Evolutionary conservation across 1,284 basidiomycete genomes (phyloP).

Genomic region (Tilletia caries): DNA sequence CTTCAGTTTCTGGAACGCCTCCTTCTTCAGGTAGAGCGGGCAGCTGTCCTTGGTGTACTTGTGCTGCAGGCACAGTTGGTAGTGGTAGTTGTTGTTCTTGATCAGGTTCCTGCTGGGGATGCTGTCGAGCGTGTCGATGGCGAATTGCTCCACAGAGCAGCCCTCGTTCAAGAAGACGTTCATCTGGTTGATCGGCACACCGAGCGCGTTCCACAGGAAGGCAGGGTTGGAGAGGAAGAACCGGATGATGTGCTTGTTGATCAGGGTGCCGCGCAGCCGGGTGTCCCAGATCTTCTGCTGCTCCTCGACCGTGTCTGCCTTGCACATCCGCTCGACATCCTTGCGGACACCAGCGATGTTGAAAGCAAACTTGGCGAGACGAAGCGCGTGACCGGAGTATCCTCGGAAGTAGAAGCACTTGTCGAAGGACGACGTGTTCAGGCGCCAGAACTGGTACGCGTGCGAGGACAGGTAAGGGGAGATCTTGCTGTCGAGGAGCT

Average conservation of each 20-base stretch:
- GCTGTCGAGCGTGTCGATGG: conserved; percentile 52
- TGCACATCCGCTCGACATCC: conserved; percentile 64
- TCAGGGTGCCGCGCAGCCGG: conserved; percentile 64
- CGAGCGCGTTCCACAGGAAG: conserved; percentile 79
- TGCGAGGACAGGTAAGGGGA: conserved; percentile 71
- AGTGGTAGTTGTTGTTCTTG: conserved; percentile 52
- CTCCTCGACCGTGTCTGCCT: conserved; percentile 62
- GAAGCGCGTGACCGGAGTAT: conserved; percentile 64
- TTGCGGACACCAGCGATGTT: conserved; percentile 62
- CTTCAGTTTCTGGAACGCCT: conserved; percentile 65
- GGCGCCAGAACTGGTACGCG: conserved; percentile 74
- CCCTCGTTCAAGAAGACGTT: conserved; percentile 68
- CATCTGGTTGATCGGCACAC: conserved; percentile 73
- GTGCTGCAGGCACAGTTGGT: conserved; percentile 61
- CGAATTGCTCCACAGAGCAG: conserved; percentile 52
- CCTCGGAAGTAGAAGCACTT: conserved; percentile 71
- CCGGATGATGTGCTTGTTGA: conserved; percentile 66
- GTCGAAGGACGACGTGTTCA: conserved; percentile 66
- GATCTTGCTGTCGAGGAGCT: conserved; percentile 66
- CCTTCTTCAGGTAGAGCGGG: conserved; percentile 69
- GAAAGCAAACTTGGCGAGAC: conserved; percentile 66
- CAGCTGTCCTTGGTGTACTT: conserved; percentile 68
- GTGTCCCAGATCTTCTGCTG: conserved; percentile 68
- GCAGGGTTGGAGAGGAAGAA: conserved; percentile 59
- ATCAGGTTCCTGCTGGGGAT: conserved; percentile 42